Percentiles rank a stretch among this genome's conserved stretches.
Evolutionary conservation across 2,329 filamentous ascomycete genomes (phyloP).

Genomic region (Monilinia fructicola): DNA sequence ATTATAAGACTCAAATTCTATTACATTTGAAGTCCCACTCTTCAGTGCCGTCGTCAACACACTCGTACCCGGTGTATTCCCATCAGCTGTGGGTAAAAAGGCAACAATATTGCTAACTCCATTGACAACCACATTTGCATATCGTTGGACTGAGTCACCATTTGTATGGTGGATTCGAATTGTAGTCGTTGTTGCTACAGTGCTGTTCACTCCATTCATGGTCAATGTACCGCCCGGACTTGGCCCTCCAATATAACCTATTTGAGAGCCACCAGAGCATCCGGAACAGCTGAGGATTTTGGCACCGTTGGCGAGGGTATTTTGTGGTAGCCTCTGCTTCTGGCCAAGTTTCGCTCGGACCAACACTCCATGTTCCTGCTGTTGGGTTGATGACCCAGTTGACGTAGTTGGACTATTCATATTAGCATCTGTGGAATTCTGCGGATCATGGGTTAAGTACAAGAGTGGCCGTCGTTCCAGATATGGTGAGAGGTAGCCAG

Average conservation of each 20-base stretch:
- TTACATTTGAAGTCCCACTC: slow-evolving; percentile 48
- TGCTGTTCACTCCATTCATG: slow-evolving; percentile 49
- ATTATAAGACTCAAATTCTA: slow-evolving; percentile 48
- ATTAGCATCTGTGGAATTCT: slow-evolving; percentile 9
- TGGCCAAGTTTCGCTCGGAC: slow-evolving; percentile 48
- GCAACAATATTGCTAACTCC: slow-evolving; percentile 51
- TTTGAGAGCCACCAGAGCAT: slow-evolving; percentile 51
- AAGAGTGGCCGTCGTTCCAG: slow-evolving; percentile 52
- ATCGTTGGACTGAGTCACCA: slow-evolving; percentile 53
- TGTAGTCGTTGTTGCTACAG: slow-evolving; percentile 49
- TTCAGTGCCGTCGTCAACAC: slow-evolving; percentile 50
- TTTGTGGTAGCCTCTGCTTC: slow-evolving; percentile 52
- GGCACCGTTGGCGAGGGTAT: slow-evolving; percentile 48
- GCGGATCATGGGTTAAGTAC: slow-evolving; percentile 27
- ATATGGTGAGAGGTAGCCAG: slow-evolving; percentile 60
- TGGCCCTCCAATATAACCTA: slow-evolving; percentile 56
- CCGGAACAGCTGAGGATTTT: slow-evolving; percentile 48
- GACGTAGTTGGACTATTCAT: slow-evolving; percentile 47
- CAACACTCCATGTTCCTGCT: slow-evolving; percentile 47
- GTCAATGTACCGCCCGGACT: slow-evolving; percentile 47
- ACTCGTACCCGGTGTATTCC: slow-evolving; percentile 48
- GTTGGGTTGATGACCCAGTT: slow-evolving; percentile 54
- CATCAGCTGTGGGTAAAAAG: slow-evolving; percentile 52
- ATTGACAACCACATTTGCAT: slow-evolving; percentile 57
- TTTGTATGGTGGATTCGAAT: slow-evolving; percentile 57